Evolutionary conservation across 768 basidiomycete genomes (phyloP), one percentile per base, ranked within the genome.

Genomic region (Leucosporidium yakuticum): DNA sequence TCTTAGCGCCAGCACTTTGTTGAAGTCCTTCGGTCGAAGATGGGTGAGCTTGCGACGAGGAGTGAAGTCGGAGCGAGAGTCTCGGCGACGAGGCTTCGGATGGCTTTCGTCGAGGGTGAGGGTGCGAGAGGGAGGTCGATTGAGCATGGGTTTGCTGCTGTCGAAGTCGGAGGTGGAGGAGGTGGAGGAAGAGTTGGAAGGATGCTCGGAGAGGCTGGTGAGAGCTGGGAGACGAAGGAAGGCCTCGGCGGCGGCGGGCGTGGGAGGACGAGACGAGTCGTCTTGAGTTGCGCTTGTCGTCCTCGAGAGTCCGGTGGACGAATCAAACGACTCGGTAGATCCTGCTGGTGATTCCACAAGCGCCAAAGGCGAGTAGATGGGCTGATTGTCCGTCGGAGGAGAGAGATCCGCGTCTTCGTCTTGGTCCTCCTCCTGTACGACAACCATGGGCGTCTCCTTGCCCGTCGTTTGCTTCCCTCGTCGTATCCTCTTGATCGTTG

Each of bases 41-140:
- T 39, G 27, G 5, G n/a, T 25, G 55, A 57, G 29, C 32, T 57
- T 57, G 55, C 55, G 55, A 4, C 32, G 29, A 21, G 55, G 55
- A 12, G 55, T 36, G 11, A 57, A 57, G 32, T 57, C 55, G 29
- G 31, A 32, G 17, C 55, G 55, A 23, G 27, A 32, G 55, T 57
- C 55, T 32, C 66, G 61, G 19, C 60, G 61, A 1, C 47, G 67
- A 8, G 53, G 36, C 29, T 36, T 60, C 29, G 48, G 7, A 0
- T 44, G 21, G 47, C 7, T 20, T 1, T 48, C 67, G 51, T 68
- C 67, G 67, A 68, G 51, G 11, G 67, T 55, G 59, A 64, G 67
- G 15, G 59, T 60, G 20, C 63, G 62, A 2, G 55, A n/a, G 3
- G 62, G 67, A 19, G 62, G 17, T 15, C 21, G 17, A 12, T 29